Evolutionary conservation across 176 grass and related monocot genomes (phyloP), one percentile per base, ranked within the genome.

Genomic region (Hsuehochloa calcarea): DNA sequence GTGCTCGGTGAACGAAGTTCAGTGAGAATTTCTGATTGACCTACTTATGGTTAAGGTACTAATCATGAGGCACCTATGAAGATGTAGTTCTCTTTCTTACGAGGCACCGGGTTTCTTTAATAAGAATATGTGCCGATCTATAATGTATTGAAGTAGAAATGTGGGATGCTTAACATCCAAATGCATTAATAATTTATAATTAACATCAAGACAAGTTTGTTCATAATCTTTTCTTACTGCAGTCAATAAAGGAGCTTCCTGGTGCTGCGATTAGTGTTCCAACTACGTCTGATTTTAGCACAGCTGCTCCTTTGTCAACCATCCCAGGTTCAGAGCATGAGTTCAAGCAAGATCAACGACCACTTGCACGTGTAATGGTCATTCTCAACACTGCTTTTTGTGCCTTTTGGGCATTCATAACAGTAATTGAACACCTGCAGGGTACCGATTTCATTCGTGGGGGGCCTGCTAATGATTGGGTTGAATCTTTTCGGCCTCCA

Each of bases 181-280:
- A 79, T 80, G 39, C 27, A 29, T 74, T 68, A 78, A 68, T 44
- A 74, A 8, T 20, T 41, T 54, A 27, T 60, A 46, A 8, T 29
- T 50, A 85, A 81, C n/a, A 75, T 59, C 23, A 63, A 62, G 23
- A 29, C 15, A 87, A 74, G 3, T 46, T 43, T 81, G 11, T 79
- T 3, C 65, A 43, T 70, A 80, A 44, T 46, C 39, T 77, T 71
- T 78, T 87, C 79, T 78, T 86, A 87, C 58, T 79, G 73, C 73
- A 99, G 93, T 85, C 91, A 71, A 78, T 99, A 72, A 94, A 92
- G 70, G 96, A 92, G 59, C 88, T 99, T 86, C 96, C 96, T 86
- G 91, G 85, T 74, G 80, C 86, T 34, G 72, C 90, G 49, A 79
- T 92, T 59, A 94, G 77, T 58, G 91, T 96, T 64, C 88, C 96